Conservation (phyloP, 2,329 filamentous ascomycete species). For the Penicillium brasilianum region DNA sequence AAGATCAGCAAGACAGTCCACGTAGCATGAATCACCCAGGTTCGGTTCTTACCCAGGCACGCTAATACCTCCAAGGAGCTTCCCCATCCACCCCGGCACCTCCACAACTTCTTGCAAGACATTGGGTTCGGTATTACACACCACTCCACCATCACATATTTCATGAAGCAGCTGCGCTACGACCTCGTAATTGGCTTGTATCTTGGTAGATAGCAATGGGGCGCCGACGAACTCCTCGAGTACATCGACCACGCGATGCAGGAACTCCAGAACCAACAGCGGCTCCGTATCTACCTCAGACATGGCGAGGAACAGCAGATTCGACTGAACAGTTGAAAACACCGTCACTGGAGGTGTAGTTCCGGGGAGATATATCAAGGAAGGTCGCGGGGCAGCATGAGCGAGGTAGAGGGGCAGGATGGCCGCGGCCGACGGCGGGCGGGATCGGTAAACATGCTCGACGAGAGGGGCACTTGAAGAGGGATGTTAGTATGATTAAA, state of each 20-base stretch:
- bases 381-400: constrained; percentile 79
- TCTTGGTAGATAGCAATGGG: constrained; percentile 81
- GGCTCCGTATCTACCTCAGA: constrained; percentile 87
- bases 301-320: constrained; percentile 83
- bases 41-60: constrained; percentile 67
- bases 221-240: constrained; percentile 93
- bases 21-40: no score
- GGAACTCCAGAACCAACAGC: constrained; percentile 87
- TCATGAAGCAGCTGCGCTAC: constrained; percentile 90
- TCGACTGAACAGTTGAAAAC: constrained; percentile 85
- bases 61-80: constrained; percentile 83
- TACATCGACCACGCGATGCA: constrained; percentile 89
- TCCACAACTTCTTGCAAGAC: constrained; percentile 89
- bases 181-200: constrained; percentile 90
- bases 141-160: constrained; percentile 93
- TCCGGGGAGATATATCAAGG: constrained; percentile 81
- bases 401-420: constrained; percentile 87
- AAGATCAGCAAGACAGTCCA: not conserved
- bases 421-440: constrained; percentile 75
- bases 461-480: constrained; percentile 75
- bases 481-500: constrained; percentile 22
- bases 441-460: constrained; percentile 84
- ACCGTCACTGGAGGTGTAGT: constrained; percentile 84
- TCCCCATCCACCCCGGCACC: constrained; percentile 87
- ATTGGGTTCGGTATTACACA: constrained; percentile 91